Base-by-base conservation (phyloP, 106 monocot species). In the Phalaenopsis aphrodite region DNA sequence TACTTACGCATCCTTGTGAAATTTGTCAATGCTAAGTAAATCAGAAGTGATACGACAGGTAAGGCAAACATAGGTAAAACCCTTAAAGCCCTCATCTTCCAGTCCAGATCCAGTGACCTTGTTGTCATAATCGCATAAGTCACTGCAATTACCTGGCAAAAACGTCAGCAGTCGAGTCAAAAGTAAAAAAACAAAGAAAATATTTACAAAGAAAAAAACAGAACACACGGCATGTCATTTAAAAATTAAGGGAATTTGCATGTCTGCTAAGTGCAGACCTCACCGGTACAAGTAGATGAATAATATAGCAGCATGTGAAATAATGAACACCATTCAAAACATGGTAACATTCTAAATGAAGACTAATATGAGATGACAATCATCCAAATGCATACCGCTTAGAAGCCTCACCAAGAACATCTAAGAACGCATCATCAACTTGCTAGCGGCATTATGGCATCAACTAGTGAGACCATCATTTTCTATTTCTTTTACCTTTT, bases 1-100 rank as follows among this genome's bases (percentile, higher is more conserved):
- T 80, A 85, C 68, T 93, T 88, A 90, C 93, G 67, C 81, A 93
- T 88, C 69, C 81, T 85, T 78, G 80, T 84, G 82, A 88, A 65
- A 64, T 80, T 85, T 82, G 77, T 37, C 83, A 93, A 52, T 65
- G 78, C 61, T 61, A 77, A 85, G 85, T 93, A 93, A n/a, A 78
- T 66, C 3, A 82, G 71, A 83, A 82, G 58, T 78, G 87, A 85
- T 77, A 88, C 65, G 45, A 30, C 72, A 76, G 90, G 90, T 24
- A 93, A 68, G 37, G 84, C 66, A 80, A 93, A 84, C 80, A 88
- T 83, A 71, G 93, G 88, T 49, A 87, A 72, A 55, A 90, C 79
- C 66, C 82, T 79, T 64, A 85, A 3, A 79, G 87, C 86, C 41
- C 85, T 88, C 86, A 76, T 85, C 79, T 89, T 75, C 90, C 93